Evolutionary conservation across 768 basidiomycete species (phyloP), one percentile per base, ranked within the genome.

Genomic region (Phanerochaete sordida): DNA sequence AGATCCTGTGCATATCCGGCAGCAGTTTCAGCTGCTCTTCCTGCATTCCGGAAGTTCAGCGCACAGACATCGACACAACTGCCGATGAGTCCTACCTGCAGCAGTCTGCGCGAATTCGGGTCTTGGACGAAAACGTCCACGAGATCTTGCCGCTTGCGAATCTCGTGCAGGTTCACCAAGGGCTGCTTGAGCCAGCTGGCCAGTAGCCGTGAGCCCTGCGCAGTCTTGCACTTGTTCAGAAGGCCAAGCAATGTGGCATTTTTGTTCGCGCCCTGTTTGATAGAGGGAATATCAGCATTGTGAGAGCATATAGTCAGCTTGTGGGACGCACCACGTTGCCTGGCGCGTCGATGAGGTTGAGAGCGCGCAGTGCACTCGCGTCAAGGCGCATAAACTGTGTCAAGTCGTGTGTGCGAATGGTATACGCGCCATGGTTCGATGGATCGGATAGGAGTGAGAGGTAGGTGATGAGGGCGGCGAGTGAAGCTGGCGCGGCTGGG

Each of bases 151-250:
- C 96, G 78, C 71, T 89, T 91, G 92, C 94, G 79, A 62, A 98
- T 98, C 69, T 95, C 91, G 64, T 98, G 95, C 37, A 93, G 72
- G 72, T 97, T 98, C 30, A 98, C 85, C 27, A 98, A 76, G 5
- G 97, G 97, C 70, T 98, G 97, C 69, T 97, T 98, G 44, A 99
- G 76, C 96, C 96, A 98, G 50, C 86, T 87, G 0, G 87, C 91
- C 2, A 99, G 79, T 43, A 97, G 72, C 57, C 97, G 78, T 15
- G 91, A 86, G 0, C 97, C 97, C 70, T 99, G 97, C 0, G 92
- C 86, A 0, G 97, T 98, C 75, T 97, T 97, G 78, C 96, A 97
- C 66, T 91, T 91, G 72, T 98, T 97, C 59, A 99, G 75, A 8
- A 97, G 76, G 0, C 95, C 95, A 56, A 95, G 85, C 5, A 99